Evolutionary conservation across 176 grass and related monocot species (phyloP).

Genomic region (Oryza nivara): DNA sequence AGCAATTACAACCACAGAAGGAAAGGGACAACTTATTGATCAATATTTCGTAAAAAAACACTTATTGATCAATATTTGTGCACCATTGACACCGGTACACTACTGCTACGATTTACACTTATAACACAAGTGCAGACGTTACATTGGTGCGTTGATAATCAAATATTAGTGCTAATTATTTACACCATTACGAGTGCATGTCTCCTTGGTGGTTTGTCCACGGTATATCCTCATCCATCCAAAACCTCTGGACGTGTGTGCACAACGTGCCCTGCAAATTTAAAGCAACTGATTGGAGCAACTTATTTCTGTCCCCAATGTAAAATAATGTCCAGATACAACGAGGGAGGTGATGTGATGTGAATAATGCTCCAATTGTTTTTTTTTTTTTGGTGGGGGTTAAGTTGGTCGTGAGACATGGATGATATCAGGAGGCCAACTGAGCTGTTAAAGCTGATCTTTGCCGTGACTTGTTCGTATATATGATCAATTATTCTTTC

Average conservation of each 20-base stretch:
- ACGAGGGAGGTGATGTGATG: neutral
- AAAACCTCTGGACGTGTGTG: slow-evolving; percentile 32
- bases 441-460: too few species aligned
- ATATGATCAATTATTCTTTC: too few species aligned
- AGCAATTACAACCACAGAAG: neutral
- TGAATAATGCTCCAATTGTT: neutral
- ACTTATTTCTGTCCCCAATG: neutral
- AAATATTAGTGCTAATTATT: neutral
- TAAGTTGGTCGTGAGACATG: slow-evolving; percentile 12
- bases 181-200: neutral
- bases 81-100: too few species aligned
- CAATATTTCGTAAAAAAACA: too few species aligned
- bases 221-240: slow-evolving; percentile 25
- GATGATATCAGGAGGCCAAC: neutral
- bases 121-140: neutral
- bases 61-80: too few species aligned
- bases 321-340: neutral
- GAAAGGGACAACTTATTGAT: neutral
- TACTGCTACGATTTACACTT: neutral
- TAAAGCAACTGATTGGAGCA: slow-evolving; percentile 13
- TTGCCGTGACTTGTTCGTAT: too few species aligned
- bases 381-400: neutral
- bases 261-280: slow-evolving; percentile 20
- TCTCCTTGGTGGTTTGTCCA: neutral
- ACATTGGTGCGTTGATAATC: neutral